Evolutionary conservation across 2,329 filamentous ascomycete species (phyloP).

Genomic region (Botryotinia calthae): DNA sequence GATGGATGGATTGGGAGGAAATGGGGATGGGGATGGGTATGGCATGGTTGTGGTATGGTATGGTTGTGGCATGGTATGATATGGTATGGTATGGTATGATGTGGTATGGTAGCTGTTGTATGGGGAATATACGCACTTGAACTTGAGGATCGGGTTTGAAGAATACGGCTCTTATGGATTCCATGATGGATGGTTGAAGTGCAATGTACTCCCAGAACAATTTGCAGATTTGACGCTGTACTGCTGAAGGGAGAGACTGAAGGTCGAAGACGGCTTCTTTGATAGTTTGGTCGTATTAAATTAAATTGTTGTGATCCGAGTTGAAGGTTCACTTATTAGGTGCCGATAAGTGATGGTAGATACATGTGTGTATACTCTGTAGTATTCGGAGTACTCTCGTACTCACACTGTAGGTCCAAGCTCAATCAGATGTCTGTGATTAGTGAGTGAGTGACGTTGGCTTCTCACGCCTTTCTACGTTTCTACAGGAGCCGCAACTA

Average conservation of each 20-base stretch:
- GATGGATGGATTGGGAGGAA: not conserved
- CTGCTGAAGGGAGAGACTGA: not conserved
- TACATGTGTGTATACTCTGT: not conserved
- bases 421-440: not conserved
- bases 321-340: not conserved
- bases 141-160: conserved; percentile 89
- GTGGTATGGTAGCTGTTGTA: not conserved
- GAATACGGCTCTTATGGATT: conserved; percentile 81
- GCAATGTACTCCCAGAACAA: too few species aligned
- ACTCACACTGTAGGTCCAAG: conserved; percentile 5
- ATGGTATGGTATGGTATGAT: not conserved
- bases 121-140: conserved; percentile 60
- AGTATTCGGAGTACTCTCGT: not conserved
- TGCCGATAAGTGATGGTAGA: not conserved
- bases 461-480: not conserved
- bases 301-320: not conserved
- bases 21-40: conserved; percentile 14
- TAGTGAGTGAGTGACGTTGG: conserved; percentile 8
- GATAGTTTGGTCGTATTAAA: not conserved
- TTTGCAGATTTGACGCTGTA: not conserved
- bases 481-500: conserved; percentile 6
- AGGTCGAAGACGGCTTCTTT: not conserved
- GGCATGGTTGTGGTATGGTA: not conserved
- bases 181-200: conserved; percentile 56
- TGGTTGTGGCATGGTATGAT: too few species aligned